Base-by-base conservation (phyloP, 2,329 filamentous ascomycete genomes). In the Incumbomyces lentus region DNA sequence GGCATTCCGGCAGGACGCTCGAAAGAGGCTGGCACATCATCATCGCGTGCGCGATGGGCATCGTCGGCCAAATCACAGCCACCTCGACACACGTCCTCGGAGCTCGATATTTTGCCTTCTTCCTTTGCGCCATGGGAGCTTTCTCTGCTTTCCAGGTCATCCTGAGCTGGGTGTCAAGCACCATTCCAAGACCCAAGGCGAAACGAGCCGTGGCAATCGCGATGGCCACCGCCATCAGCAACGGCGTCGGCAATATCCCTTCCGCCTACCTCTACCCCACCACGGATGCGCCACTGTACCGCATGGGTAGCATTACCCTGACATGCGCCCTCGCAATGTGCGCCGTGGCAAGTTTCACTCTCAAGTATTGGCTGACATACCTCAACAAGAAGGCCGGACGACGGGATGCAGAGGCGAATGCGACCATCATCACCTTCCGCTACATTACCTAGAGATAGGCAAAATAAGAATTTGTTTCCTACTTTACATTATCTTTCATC, bases 101-200 rank as follows among this genome's bases (percentile, higher is more conserved):
- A 0, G 76, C 81, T 0, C 71, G 82, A 31, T 86, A 86, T 52
- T 64, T 82, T 8, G 71, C 78, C 19, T 86, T 86, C 74, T 79
- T 86, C 73, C 67, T 86, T 32, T 86, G 86, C 77, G 71, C 45
- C 12, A 33, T 38, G 19, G 47, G 49, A 17, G 36, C 44, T 3
- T 46, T 42, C 42, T 73, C 74, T 1, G 75, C 76, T 36, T 86
- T 80, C 58, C 82, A 82, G 1, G 79, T 84, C 1, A 72, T 73
- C 1, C 67, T 85, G 3, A 74, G 80, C 1, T 92, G 84, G 84
- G 86, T 89, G 52, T 79, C 75, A 36, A 86, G 83, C 60, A 82
- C 80, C 1, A 71, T 90, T 42, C 84, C 84, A 0, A 75, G 84
- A 6, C 85, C 85, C 2, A 81, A 83, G 0, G 79, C 84, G 2